phyloP scores from a whole-genome alignment of 768 basidiomycete species.

The Agaricus subrufescens region DNA sequence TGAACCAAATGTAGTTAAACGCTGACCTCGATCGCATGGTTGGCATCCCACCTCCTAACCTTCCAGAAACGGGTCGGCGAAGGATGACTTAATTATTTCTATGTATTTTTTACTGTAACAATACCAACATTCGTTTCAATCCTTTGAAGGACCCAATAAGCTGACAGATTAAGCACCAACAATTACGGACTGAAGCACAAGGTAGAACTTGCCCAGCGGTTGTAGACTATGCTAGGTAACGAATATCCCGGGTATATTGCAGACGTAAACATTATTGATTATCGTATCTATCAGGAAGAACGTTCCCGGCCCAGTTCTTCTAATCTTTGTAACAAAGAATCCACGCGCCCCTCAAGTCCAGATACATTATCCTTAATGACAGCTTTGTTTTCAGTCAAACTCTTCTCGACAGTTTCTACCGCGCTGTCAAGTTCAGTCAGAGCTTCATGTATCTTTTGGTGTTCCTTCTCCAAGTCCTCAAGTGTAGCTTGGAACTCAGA shows the following conservation, averaged over 20 bases:
- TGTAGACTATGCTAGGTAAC: too few species aligned
- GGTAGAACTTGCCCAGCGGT: too few species aligned
- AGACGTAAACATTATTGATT: background rate
- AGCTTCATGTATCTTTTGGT: conserved; percentile 55
- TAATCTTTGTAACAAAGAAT: conserved; percentile 33
- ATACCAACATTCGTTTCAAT: too few species aligned
- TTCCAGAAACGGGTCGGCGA: conserved; percentile 22
- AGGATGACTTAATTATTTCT: conserved; percentile 17
- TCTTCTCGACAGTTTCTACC: conserved; percentile 67
- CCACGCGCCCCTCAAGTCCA: conserved; percentile 56
- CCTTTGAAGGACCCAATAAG: too few species aligned
- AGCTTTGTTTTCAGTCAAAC: conserved; percentile 66
- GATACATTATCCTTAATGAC: conserved; percentile 72
- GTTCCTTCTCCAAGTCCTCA: conserved; percentile 64
- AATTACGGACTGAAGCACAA: too few species aligned
- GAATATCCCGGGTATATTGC: background rate
- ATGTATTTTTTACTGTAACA: background rate
- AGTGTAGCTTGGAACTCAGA: conserved; percentile 71
- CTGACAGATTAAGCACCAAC: too few species aligned
- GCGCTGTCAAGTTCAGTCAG: conserved; percentile 68
- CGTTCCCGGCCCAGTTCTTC: conserved; percentile 31
- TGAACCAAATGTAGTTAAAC: conserved; percentile 20
- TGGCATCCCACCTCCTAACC: conserved; percentile 38
- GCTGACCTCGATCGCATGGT: conserved; percentile 57
- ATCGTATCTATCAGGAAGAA: conserved; percentile 7